phyloP scores from a whole-genome alignment of 2,329 filamentous ascomycete genomes.

The Calycina marina region DNA sequence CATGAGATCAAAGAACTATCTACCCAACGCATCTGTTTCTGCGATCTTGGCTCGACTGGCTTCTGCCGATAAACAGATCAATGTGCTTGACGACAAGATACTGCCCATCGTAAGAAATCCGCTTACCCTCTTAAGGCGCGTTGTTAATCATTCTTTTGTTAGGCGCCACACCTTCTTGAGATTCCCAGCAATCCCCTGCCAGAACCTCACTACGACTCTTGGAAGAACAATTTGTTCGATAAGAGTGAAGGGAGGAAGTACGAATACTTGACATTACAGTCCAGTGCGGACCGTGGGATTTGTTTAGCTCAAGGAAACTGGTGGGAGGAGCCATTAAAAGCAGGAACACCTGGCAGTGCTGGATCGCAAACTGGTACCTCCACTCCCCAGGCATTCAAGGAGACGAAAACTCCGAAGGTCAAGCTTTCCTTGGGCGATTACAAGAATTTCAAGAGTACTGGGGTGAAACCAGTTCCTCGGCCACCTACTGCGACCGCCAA shows the following conservation, averaged over 20 bases:
- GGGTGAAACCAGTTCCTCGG: slow-evolving; percentile 14
- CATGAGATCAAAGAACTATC: slow-evolving; percentile 9
- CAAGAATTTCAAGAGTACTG: slow-evolving; percentile 19
- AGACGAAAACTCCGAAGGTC: slow-evolving; percentile 14
- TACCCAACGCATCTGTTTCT: slow-evolving; percentile 4
- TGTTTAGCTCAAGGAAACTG: slow-evolving; percentile 15
- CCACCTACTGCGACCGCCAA: slow-evolving; percentile 5
- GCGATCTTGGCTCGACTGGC: slow-evolving; percentile 7
- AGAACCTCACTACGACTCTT: slow-evolving; percentile 16
- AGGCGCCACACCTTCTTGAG: slow-evolving; percentile 19
- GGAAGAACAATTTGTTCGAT: slow-evolving; percentile 17
- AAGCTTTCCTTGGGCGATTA: slow-evolving; percentile 22
- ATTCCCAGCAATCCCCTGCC: slow-evolving; percentile 12
- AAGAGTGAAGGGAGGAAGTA: slow-evolving; percentile 17
- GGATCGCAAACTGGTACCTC: slow-evolving; percentile 16
- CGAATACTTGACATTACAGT: slow-evolving; percentile 21
- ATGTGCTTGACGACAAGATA: slow-evolving; percentile 10
- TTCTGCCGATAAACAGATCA: slow-evolving; percentile 14
- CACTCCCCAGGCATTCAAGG: slow-evolving; percentile 16
- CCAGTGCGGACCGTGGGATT: slow-evolving; percentile 15
- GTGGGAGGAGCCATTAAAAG: slow-evolving; percentile 18
- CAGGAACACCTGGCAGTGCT: slow-evolving; percentile 11
- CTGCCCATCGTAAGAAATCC: slow-evolving; percentile 16
- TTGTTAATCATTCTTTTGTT: slow-evolving; percentile 10
- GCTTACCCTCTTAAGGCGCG: slow-evolving; percentile 1